Evolutionary conservation across 1,284 basidiomycete genomes (phyloP).

Genomic region (Ustilago trichophora): DNA sequence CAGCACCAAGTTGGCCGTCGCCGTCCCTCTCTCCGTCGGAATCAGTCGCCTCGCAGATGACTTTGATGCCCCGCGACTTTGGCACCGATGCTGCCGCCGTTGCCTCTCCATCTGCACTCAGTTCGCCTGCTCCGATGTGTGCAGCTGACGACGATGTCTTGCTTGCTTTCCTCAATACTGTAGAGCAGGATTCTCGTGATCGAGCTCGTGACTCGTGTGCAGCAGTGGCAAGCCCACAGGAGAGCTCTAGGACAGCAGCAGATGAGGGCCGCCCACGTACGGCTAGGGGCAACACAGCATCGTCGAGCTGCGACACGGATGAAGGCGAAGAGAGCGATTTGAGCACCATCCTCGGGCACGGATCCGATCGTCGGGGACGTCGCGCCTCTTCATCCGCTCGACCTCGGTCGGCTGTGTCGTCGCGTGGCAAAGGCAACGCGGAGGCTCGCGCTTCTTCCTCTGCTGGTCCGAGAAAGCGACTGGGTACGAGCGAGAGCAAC

Average conservation of each 20-base stretch:
- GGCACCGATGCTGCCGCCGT: not conserved
- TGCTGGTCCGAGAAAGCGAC: conserved; percentile 1
- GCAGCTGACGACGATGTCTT: conserved; percentile 28
- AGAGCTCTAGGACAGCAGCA: not conserved
- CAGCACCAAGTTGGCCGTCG: conserved; percentile 33
- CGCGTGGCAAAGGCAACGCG: not conserved
- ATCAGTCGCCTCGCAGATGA: conserved; percentile 19
- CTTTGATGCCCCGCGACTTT: conserved; percentile 11
- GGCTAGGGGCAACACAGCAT: conserved; percentile 31
- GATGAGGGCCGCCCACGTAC: conserved; percentile 35
- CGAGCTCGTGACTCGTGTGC: not conserved
- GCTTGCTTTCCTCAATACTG: conserved; percentile 33
- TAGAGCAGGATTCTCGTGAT: conserved; percentile 38
- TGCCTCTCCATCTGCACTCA: too few species aligned
- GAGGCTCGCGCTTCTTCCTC: conserved; percentile 17
- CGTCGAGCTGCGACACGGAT: conserved; percentile 7
- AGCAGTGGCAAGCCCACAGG: not conserved
- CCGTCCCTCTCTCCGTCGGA: conserved; percentile 22
- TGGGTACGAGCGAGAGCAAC: conserved; percentile 13
- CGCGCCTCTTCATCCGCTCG: conserved; percentile 16
- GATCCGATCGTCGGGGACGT: conserved; percentile 2
- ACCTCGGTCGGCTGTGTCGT: conserved; percentile 2
- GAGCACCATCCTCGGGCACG: not conserved
- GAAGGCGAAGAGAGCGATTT: conserved; percentile 5
- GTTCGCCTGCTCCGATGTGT: not conserved